A percentile compares a stretch with the other conserved stretches of the same genome.
phyloP scores from a whole-genome alignment of 352 stramenopile genomes.

The Pythium biforme region DNA sequence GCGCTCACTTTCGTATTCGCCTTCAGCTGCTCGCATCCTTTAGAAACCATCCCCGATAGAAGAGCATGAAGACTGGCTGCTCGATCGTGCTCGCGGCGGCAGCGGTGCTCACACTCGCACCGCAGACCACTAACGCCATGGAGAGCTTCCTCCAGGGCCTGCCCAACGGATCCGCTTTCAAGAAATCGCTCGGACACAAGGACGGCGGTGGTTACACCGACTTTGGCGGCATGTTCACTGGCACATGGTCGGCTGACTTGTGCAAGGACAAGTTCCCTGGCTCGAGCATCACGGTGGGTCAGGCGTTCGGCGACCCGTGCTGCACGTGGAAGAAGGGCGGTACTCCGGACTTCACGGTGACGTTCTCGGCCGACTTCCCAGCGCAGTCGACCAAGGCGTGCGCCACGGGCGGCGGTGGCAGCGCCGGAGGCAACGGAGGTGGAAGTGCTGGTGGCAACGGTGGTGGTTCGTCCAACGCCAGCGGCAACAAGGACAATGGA shows the following conservation, averaged over 20 bases:
- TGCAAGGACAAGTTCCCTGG: conserved; percentile 23
- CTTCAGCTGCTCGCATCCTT: not conserved
- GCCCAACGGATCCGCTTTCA: conserved; percentile 18
- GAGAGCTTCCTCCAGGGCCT: conserved; percentile 17
- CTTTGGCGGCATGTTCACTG: conserved; percentile 18
- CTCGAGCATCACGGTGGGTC: conserved; percentile 19
- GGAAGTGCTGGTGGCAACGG: not conserved
- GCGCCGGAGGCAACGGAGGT: not conserved
- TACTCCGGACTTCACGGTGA: conserved; percentile 13
- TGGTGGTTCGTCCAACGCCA: not conserved
- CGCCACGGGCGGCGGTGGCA: conserved; percentile 4
- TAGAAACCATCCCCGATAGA: not conserved
- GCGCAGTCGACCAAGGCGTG: conserved; percentile 20
- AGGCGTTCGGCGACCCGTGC: conserved; percentile 25
- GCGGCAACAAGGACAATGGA: not conserved
- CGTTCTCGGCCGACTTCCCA: conserved; percentile 20
- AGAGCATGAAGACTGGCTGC: not conserved
- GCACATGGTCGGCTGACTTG: conserved; percentile 16
- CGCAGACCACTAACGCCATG: conserved; percentile 8
- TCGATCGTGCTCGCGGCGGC: not conserved
- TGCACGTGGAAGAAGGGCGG: conserved; percentile 21
- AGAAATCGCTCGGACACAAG: conserved; percentile 22
- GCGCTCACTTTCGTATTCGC: not conserved
- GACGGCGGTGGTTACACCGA: conserved; percentile 13
- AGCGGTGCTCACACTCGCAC: conserved; percentile 6